Evolutionary conservation across 768 basidiomycete genomes (phyloP).

Genomic region (Termitomyces sp.): DNA sequence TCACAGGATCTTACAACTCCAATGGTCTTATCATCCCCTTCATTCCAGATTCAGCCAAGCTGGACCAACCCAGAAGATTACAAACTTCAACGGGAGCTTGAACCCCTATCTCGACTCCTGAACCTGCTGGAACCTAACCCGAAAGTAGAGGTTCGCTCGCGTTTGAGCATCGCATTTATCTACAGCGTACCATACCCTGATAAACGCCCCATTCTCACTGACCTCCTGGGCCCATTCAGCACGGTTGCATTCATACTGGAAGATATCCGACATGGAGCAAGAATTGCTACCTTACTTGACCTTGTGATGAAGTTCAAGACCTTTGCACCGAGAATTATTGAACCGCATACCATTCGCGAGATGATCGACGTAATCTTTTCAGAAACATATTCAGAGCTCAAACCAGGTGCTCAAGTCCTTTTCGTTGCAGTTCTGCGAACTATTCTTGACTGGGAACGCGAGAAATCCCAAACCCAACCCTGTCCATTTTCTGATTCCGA

Average conservation of each 20-base stretch:
- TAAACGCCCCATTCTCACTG: background rate
- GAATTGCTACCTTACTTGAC: background rate
- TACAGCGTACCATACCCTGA: background rate
- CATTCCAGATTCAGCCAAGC: background rate
- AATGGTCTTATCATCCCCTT: background rate
- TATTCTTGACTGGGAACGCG: constrained; percentile 5
- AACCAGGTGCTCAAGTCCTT: background rate
- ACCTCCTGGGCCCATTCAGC: background rate
- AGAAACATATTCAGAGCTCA: background rate
- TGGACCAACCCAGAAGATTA: background rate
- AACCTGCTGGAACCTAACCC: background rate
- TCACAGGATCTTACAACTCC: background rate
- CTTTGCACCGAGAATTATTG: background rate
- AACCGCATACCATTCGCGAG: background rate
- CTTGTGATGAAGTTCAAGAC: constrained; percentile 1
- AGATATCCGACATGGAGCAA: background rate
- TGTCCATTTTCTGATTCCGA: constrained; percentile 2
- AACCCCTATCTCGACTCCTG: background rate
- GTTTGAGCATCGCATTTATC: background rate
- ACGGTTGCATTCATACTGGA: constrained; percentile 1
- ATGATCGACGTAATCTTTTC: background rate
- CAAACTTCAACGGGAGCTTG: background rate
- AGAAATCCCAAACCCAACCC: background rate
- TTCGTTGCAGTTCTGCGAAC: background rate
- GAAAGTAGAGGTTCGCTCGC: background rate